Base-by-base conservation (phyloP, 352 stramenopile species). In the Phytopythium sindhum region DNA sequence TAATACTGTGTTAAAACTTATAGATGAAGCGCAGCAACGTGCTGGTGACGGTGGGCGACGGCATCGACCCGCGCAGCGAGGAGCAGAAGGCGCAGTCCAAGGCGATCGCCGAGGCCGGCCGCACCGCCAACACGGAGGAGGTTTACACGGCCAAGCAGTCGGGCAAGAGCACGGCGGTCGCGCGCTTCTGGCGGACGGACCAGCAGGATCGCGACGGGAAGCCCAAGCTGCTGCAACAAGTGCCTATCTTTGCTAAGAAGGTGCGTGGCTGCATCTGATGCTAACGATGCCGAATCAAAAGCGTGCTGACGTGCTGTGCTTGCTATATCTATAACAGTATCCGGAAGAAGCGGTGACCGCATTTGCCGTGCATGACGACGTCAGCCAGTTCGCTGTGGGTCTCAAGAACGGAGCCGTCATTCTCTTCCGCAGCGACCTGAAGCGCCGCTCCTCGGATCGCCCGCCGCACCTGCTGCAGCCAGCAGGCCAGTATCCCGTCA, bases 11-110 rank as follows among this genome's bases (percentile, higher is more conserved):
- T 14, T 2, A 6, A 47, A n/a, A 17, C 11, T 1, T 14, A 60
- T 70, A 95, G 84, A 93, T 95, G 81, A 90, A 95, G 55, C 87
- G 86, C 65, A 93, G 85, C 64, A 96, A 96, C 62, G 82, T 96
- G 41, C 57, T 96, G 31, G 87, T 94, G 52, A 91, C 87, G 5
- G 91, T 96, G 9, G 87, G 87, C 41, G 87, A 96, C 61, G 87
- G 87, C 29, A 93, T 94, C 19, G 87, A 96, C 33, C 87, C 84
- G 15, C 82, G 87, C 9, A 78, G 80, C n/a, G 83, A 90, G 19
- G 86, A 91, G 60, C 62, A 92, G 39, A 79, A 75, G 9, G 81
- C 86, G 68, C 79, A 92, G 68, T 93, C 87, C 51, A 92, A 89
- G 57, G 84, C 84, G 2, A 74, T 93, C 31, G 86, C 85, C 6